Evolutionary conservation across 1,284 basidiomycete species (phyloP), one percentile per base, ranked within the genome.

Genomic region (Trichosporon coremiiforme): DNA sequence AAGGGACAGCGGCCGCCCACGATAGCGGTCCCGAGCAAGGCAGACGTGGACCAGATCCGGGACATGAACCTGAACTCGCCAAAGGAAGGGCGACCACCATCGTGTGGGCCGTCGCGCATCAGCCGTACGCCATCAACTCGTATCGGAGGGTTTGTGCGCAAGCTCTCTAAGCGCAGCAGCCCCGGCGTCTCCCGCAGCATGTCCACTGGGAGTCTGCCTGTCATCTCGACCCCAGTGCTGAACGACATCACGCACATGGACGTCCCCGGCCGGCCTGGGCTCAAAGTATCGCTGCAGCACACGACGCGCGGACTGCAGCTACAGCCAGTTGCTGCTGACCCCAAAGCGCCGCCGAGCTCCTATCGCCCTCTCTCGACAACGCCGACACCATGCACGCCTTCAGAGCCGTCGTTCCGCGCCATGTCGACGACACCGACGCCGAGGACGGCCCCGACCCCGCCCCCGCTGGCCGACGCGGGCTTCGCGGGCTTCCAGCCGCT

Each of bases 201-300:
- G n/a, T n/a, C n/a, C n/a, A n/a, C n/a, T n/a, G n/a, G n/a, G n/a
- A n/a, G n/a, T n/a, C n/a, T n/a, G n/a, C n/a, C n/a, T n/a, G n/a
- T 22, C 7, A 53, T 53, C 9, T 53, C 50, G 0, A 17, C 15
- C 4, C 50, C 50, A 4, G 22, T 53, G 10, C 20, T 53, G 50
- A 20, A 53, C n/a, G 50, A 53, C 50, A 53, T 53, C 20, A 53
- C 50, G 8, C 50, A 53, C 50, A 53, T 53, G 50, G 50, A 53
- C 12, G 50, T 53, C 15, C 50, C 50, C 50, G 50, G 50, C 22
- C 20, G 20, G 8, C 50, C 20, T 4, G 50, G 50, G 0, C 12
- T 53, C 50, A 53, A 53, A 9, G 50, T 53, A 8, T 53, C 50
- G 20, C 20, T 53, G 50, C 50, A 53, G 50, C 50, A 53, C 20